A percentile compares a stretch with the other conserved stretches of the same genome.
Conservation (phyloP, 306 rosid species). For the Castanea sativa region DNA sequence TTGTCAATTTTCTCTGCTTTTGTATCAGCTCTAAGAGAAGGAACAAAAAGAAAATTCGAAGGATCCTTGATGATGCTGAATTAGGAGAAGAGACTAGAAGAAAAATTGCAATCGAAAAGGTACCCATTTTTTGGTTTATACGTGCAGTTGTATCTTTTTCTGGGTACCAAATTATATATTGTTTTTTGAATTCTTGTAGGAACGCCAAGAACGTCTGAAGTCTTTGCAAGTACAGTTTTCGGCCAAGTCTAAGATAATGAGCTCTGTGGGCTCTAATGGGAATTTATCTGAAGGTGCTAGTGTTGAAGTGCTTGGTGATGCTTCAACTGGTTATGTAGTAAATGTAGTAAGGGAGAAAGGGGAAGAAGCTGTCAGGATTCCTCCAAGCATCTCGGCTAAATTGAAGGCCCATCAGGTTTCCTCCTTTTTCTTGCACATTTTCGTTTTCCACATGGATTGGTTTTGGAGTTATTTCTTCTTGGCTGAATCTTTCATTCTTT, state of each 20-base stretch:
- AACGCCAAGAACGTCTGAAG: constrained; percentile 91
- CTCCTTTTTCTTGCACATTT: background rate
- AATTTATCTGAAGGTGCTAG: constrained; percentile 74
- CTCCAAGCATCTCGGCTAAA: constrained; percentile 88
- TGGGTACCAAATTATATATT: constrained; percentile 12
- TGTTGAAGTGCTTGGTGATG: constrained; percentile 80
- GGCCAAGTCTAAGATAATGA: constrained; percentile 53
- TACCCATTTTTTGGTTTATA: constrained; percentile 21
- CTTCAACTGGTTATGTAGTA: constrained; percentile 72
- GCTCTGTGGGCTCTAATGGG: constrained; percentile 54
- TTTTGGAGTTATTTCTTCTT: constrained; percentile 9
- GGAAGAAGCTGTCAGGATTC: constrained; percentile 86
- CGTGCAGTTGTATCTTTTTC: constrained; percentile 7
- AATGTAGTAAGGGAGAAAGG: constrained; percentile 96
- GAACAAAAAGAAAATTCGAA: constrained; percentile 75
- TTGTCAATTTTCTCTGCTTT: background rate
- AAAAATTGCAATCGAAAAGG: constrained; percentile 97
- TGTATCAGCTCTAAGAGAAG: constrained; percentile 67
- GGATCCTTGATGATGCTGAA: constrained; percentile 97
- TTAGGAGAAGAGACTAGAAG: constrained; percentile 94
- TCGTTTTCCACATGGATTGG: background rate
- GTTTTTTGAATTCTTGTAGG: constrained; percentile 45
- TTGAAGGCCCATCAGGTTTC: constrained; percentile 90
- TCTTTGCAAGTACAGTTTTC: constrained; percentile 82
- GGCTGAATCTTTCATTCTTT: constrained; percentile 7